Evolutionary conservation across 2,329 filamentous ascomycete genomes (phyloP), one percentile per base, ranked within the genome.

Genomic region (Bipolaris victoriae): DNA sequence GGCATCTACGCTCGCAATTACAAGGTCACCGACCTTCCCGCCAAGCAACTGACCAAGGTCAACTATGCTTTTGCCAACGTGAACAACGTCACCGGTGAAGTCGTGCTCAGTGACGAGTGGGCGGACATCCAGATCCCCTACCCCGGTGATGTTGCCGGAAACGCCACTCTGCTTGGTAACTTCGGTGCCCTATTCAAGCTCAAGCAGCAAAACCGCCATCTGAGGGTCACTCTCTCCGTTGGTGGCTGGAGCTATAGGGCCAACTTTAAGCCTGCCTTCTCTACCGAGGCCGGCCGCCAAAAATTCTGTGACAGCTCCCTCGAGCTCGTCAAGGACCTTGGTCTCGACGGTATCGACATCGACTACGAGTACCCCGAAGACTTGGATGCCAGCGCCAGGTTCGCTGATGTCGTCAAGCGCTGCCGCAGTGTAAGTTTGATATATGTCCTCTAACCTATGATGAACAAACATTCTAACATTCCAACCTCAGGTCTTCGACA

Each of bases 21-120:
- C 73, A 85, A 88, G 18, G 91, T 93, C 0, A 90, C 95, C 70
- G 88, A 97, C 73, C 84, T 98, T 2, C 90, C 90, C 0, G 86
- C 84, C 5, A 86, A 93, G 54, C 89, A 91, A 54, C 84, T 97
- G 47, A 97, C 93, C 0, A 94, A 97, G 71, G 78, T 97, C 11
- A 86, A 97, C 20, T 97, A 97, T 68, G 85, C 92, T 15, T 97
- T 97, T 78, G 93, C 92, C 72, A 96, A 97, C 73, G 84, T 97
- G 49, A 85, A 86, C 4, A 90, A 94, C 7, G 86, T 83, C 4
- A 87, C 84, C 22, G 93, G 93, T 49, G 91, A 96, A 77, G 92
- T 76, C 46, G 53, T 63, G 31, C 62, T 71, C 37, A 58, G 60
- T 1, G 68, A 71, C 29, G 57, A 60, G 37, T 71, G 63, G 63